phyloP scores from a whole-genome alignment of 768 basidiomycete species.

The Multifurca ochricompacta region DNA sequence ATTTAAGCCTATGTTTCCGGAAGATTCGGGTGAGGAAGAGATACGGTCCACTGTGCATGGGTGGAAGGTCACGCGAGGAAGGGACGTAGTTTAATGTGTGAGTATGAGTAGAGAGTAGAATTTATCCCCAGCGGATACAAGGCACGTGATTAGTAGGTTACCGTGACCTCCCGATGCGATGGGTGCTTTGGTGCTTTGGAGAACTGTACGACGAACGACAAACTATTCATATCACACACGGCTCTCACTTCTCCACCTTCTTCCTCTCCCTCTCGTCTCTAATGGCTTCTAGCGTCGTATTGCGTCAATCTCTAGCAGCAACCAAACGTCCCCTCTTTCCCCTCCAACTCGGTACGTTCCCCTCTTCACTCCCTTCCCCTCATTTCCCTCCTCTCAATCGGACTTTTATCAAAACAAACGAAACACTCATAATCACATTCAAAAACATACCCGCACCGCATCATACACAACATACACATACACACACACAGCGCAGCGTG shows the following conservation, averaged over 20 bases:
- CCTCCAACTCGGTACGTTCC: constrained; percentile 2
- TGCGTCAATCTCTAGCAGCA: constrained; percentile 1
- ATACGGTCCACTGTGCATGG: constrained; percentile 81
- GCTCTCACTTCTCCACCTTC: background rate
- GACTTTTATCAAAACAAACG: background rate
- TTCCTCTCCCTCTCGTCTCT: background rate
- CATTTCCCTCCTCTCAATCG: background rate
- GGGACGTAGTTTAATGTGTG: background rate
- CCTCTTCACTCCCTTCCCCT: background rate
- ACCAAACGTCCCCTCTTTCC: constrained; percentile 6
- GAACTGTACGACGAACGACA: background rate
- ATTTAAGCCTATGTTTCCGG: constrained; percentile 80
- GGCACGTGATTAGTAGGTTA: background rate
- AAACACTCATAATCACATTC: background rate
- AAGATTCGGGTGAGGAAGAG: constrained; percentile 73
- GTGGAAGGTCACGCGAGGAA: constrained; percentile 47
- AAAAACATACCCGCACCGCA: constrained; percentile 22
- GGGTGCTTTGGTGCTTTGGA: no score
- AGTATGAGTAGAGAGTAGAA: background rate
- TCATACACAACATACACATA: constrained; percentile 14
- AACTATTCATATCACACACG: background rate
- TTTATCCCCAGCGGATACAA: no score
- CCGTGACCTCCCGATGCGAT: no score
- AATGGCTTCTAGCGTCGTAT: constrained; percentile 4
- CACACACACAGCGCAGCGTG: constrained; percentile 15